Conservation (phyloP, 1,284 basidiomycete genomes). For the Lentinus polychrous region DNA sequence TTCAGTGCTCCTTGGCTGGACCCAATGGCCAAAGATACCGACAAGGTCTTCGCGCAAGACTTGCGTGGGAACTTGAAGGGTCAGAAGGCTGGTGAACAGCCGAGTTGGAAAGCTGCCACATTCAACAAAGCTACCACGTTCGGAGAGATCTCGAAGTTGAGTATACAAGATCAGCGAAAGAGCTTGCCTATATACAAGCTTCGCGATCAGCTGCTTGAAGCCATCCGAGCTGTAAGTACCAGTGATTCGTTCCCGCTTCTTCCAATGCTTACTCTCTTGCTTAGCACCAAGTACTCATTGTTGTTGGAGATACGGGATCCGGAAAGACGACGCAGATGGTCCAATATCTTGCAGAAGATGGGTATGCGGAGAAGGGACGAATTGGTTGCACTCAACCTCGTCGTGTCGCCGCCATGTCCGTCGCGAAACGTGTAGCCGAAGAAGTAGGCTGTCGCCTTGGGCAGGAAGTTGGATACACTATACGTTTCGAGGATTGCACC, state of each 20-base stretch:
- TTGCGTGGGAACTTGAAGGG: conserved; percentile 77
- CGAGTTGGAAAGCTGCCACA: conserved; percentile 88
- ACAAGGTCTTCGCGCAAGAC: conserved; percentile 93
- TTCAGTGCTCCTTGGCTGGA: conserved; percentile 96
- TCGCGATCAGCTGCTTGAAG: conserved; percentile 86
- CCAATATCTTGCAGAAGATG: conserved; percentile 73
- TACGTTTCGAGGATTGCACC: conserved; percentile 99
- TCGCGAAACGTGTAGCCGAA: conserved; percentile 96
- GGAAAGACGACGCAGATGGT: conserved; percentile 83
- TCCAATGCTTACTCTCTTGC: conserved; percentile 3
- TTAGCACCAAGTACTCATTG: conserved; percentile 88
- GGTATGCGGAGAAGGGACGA: conserved; percentile 73
- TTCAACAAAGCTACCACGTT: conserved; percentile 98
- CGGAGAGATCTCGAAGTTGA: conserved; percentile 85
- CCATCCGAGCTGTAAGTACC: conserved; percentile 74
- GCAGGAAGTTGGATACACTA: conserved; percentile 96
- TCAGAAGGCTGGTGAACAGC: conserved; percentile 76
- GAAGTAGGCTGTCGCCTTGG: conserved; percentile 96
- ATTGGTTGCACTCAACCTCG: conserved; percentile 98
- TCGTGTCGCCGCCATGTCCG: conserved; percentile 99
- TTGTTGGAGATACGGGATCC: conserved; percentile 86
- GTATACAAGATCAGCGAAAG: conserved; percentile 91
- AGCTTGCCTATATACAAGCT: conserved; percentile 95
- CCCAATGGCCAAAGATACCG: conserved; percentile 88
- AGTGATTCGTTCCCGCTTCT: background rate